These are phyloP conservation scores for Trichosporon faecale DNA, from an alignment of 1,284 basidiomycete genomes.

Conservation along the genomic window DNA sequence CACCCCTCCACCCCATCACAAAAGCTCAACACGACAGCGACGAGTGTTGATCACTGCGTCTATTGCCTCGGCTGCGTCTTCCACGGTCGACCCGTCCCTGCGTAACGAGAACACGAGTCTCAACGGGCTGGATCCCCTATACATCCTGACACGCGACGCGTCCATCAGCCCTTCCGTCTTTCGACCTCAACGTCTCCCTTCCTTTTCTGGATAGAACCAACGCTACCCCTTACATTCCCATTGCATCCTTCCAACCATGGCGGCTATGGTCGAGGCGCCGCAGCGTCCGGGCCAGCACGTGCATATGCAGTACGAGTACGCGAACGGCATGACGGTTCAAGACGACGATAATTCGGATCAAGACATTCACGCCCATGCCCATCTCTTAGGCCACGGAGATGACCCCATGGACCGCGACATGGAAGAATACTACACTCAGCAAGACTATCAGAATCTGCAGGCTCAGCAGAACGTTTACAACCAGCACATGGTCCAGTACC, in stretches of 20 bases:
- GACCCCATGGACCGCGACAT: conserved; percentile 27
- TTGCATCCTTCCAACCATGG: conserved; percentile 14
- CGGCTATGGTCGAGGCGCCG: conserved; percentile 19
- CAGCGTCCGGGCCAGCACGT: conserved; percentile 11
- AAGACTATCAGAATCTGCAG: conserved; percentile 23
- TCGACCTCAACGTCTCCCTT: background rate
- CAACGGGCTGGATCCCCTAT: background rate
- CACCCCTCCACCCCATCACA: background rate
- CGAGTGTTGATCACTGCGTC: background rate
- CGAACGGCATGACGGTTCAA: conserved; percentile 32
- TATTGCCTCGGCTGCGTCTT: background rate
- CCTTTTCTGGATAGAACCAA: conserved; percentile 4
- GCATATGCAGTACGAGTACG: conserved; percentile 21
- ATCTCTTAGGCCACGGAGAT: conserved; percentile 14
- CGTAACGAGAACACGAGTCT: background rate
- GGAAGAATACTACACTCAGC: conserved; percentile 23
- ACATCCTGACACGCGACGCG: conserved; percentile 9
- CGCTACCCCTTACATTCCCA: background rate
- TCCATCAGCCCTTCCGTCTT: background rate
- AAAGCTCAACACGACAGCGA: conserved; percentile 1
- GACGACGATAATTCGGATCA: conserved; percentile 41
- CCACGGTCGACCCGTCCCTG: background rate
- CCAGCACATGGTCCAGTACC: conserved; percentile 20
- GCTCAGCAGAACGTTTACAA: conserved; percentile 45
- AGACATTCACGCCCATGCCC: conserved; percentile 18